Percentiles rank a stretch among this genome's conserved stretches.
These are phyloP conservation scores for Monilinia vaccinii-corymbosi DNA, from an alignment of 2,329 filamentous ascomycete genomes.

Conservation along the genomic window DNA sequence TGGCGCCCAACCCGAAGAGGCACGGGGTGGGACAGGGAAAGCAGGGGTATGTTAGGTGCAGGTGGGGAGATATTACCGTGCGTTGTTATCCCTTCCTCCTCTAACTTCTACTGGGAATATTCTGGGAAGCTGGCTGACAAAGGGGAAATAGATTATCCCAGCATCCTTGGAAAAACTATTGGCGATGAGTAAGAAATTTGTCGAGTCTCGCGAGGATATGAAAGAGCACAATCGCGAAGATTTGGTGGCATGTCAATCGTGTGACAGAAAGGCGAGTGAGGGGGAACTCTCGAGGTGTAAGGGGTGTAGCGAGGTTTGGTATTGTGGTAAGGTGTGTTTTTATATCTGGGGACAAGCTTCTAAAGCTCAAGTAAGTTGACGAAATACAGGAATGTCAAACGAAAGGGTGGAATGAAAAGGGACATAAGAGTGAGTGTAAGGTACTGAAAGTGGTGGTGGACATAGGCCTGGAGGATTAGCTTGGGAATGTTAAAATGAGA, in stretches of 20 bases:
- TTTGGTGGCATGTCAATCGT: conserved; percentile 18
- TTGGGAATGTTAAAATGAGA: neutral
- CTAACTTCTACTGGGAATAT: neutral
- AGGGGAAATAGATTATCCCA: conserved; percentile 21
- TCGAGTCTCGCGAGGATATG: neutral
- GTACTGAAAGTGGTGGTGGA: conserved; percentile 16
- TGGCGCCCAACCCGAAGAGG: conserved; percentile 15
- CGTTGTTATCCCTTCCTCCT: conserved; percentile 5
- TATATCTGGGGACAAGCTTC: neutral
- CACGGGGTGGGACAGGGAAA: conserved; percentile 22
- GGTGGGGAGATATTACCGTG: conserved; percentile 14
- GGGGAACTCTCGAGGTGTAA: conserved; percentile 20
- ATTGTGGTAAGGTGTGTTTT: conserved; percentile 25
- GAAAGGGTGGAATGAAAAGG: conserved; percentile 22
- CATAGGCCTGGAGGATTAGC: neutral
- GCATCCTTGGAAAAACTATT: conserved; percentile 17
- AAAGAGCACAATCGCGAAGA: neutral
- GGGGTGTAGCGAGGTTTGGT: conserved; percentile 25
- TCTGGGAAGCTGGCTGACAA: neutral
- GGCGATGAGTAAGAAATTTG: conserved; percentile 13
- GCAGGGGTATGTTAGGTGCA: conserved; percentile 21
- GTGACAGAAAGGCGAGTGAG: conserved; percentile 12
- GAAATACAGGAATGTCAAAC: conserved; percentile 23
- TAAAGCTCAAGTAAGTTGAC: neutral
- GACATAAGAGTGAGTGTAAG: conserved; percentile 26